Evolutionary conservation across 768 basidiomycete genomes (phyloP).

Genomic region (Coprinopsis strossmayeri): DNA sequence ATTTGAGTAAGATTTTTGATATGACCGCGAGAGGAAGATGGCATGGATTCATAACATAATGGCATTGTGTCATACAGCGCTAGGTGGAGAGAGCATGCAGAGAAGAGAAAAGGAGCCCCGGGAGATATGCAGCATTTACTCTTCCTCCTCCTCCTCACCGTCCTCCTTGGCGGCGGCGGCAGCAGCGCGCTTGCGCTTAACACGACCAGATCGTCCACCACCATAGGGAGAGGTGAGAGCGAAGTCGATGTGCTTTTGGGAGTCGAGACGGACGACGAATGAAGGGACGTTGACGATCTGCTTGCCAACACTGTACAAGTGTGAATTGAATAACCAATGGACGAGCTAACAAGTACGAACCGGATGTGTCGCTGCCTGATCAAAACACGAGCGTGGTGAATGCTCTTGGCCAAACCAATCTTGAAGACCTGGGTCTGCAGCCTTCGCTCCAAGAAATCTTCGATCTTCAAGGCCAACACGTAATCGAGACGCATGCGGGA

Average conservation of each 20-base stretch:
- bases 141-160: slow-evolving; percentile 88
- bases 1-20: too few species aligned
- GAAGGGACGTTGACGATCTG: slow-evolving; percentile 99
- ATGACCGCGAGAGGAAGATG: background rate
- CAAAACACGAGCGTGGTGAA: slow-evolving; percentile 97
- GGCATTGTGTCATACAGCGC: slow-evolving; percentile 19
- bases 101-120: background rate
- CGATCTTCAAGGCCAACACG: slow-evolving; percentile 97
- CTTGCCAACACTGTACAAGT: slow-evolving; percentile 74
- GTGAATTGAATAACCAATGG: background rate
- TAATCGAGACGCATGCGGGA: slow-evolving; percentile 99
- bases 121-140: slow-evolving; percentile 28
- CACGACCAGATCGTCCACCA: slow-evolving; percentile 90
- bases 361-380: slow-evolving; percentile 99
- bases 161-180: slow-evolving; percentile 90
- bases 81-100: slow-evolving; percentile 1
- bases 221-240: slow-evolving; percentile 95
- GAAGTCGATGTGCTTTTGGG: slow-evolving; percentile 99
- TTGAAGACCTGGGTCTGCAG: slow-evolving; percentile 99
- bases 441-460: slow-evolving; percentile 99
- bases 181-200: slow-evolving; percentile 97
- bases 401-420: slow-evolving; percentile 93
- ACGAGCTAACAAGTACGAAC: slow-evolving; percentile 35
- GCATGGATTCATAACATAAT: slow-evolving; percentile 13
- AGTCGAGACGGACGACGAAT: slow-evolving; percentile 98